Conservation (phyloP, 2,329 filamentous ascomycete species). For the Cladosporium sp. region DNA sequence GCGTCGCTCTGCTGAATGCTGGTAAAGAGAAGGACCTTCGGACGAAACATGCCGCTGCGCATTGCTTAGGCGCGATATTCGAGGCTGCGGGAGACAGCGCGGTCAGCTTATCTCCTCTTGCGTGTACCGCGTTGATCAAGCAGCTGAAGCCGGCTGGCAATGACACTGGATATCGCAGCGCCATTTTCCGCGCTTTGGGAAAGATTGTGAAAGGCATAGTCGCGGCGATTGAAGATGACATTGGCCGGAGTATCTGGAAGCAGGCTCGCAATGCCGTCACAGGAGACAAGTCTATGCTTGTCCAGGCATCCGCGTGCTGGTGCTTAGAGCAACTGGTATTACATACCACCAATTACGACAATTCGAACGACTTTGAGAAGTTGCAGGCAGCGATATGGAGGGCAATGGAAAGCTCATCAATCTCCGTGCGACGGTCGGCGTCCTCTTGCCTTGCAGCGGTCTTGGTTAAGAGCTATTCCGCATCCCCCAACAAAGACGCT, state of each 20-base stretch:
- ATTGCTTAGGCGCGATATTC: constrained; percentile 83
- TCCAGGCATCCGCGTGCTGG: constrained; percentile 70
- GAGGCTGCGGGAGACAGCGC: constrained; percentile 90
- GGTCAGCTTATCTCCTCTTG: constrained; percentile 71
- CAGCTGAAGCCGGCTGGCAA: constrained; percentile 71
- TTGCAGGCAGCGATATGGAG: constrained; percentile 79
- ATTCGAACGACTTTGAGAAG: constrained; percentile 83
- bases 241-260: constrained; percentile 92
- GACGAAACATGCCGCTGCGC: constrained; percentile 78
- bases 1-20: constrained; percentile 64
- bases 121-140: constrained; percentile 67
- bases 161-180: constrained; percentile 75
- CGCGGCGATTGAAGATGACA: constrained; percentile 70
- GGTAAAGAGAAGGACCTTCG: constrained; percentile 77
- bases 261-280: constrained; percentile 70
- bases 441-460: constrained; percentile 77
- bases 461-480: constrained; percentile 75
- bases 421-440: constrained; percentile 74
- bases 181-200: constrained; percentile 66
- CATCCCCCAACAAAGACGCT: constrained; percentile 45
- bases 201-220: constrained; percentile 72
- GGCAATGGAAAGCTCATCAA: constrained; percentile 69
- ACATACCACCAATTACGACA: constrained; percentile 75
- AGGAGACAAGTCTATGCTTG: constrained; percentile 75
- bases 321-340: constrained; percentile 69